phyloP scores from a whole-genome alignment of 352 stramenopile genomes.

The Phytophthora quininea region DNA sequence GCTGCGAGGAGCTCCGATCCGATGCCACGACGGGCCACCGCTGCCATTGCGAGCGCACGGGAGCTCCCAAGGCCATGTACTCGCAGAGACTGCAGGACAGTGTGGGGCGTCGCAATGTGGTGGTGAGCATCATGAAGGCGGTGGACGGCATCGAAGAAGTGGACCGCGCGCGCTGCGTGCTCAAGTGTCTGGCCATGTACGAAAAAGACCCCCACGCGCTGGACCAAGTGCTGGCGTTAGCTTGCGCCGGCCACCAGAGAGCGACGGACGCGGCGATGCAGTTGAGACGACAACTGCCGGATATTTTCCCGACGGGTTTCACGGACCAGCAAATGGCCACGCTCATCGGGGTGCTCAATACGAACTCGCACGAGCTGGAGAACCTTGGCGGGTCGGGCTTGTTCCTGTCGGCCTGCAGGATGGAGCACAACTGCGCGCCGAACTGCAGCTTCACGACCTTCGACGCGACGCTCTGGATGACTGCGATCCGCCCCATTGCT shows the following conservation, averaged over 20 bases:
- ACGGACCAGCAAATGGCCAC: constrained; percentile 63
- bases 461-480: constrained; percentile 77
- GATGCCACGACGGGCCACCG: constrained; percentile 28
- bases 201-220: constrained; percentile 53
- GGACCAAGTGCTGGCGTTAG: constrained; percentile 49
- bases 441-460: constrained; percentile 84
- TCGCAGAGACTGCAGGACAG: constrained; percentile 47
- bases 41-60: constrained; percentile 47
- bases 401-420: constrained; percentile 73
- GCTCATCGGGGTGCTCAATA: constrained; percentile 77
- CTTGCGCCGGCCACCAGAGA: constrained; percentile 51
- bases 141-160: constrained; percentile 73
- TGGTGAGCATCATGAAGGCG: constrained; percentile 60
- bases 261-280: constrained; percentile 46
- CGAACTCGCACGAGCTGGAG: constrained; percentile 77
- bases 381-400: constrained; percentile 72
- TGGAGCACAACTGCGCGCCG: constrained; percentile 75
- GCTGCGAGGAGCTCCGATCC: constrained; percentile 53
- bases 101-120: constrained; percentile 47
- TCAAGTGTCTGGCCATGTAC: constrained; percentile 71
- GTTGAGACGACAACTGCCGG: constrained; percentile 49
- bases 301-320: constrained; percentile 63
- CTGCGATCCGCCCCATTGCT: constrained; percentile 67
- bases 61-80: constrained; percentile 46
- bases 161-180: constrained; percentile 71